These are phyloP conservation scores for Fomitopsis schrenkii DNA, from an alignment of 1,284 basidiomycete genomes.

Conservation along the genomic window DNA sequence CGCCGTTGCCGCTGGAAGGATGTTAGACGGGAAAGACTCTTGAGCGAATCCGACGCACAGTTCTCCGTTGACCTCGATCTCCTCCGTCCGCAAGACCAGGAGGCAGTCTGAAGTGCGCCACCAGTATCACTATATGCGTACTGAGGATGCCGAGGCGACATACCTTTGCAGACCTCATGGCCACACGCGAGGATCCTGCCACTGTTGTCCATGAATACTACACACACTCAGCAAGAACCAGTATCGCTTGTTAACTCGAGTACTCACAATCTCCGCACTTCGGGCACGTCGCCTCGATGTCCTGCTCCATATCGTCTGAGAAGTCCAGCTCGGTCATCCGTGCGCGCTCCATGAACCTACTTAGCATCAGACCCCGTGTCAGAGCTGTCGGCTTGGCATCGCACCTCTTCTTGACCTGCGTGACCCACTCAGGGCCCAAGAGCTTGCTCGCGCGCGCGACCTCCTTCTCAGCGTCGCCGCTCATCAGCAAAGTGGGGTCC, in stretches of 20 bases:
- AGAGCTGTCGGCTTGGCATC: not conserved
- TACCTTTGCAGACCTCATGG: conserved; percentile 60
- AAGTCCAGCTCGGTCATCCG: conserved; percentile 36
- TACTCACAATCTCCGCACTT: conserved; percentile 51
- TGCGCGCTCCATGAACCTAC: conserved; percentile 43
- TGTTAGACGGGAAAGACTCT: not conserved
- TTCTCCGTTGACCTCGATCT: conserved; percentile 50
- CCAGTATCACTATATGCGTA: not conserved
- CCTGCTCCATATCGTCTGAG: conserved; percentile 36
- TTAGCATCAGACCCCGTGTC: not conserved
- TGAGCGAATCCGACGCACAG: conserved; percentile 39
- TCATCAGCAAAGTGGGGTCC: conserved; percentile 47
- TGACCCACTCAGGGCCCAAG: conserved; percentile 54
- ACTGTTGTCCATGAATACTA: conserved; percentile 45
- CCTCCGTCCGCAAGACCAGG: conserved; percentile 43
- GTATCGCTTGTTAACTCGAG: not conserved
- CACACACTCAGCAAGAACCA: not conserved
- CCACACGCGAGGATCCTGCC: conserved; percentile 53
- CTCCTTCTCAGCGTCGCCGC: conserved; percentile 49
- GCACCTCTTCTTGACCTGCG: conserved; percentile 37
- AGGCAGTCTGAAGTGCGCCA: conserved; percentile 41
- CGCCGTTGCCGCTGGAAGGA: conserved; percentile 42
- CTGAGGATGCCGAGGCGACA: no score
- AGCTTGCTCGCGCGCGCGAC: conserved; percentile 47
- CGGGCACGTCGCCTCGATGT: conserved; percentile 42